These are phyloP conservation scores for Elongisporangium senticosum DNA, from an alignment of 352 stramenopile species.

Conservation along the genomic window DNA sequence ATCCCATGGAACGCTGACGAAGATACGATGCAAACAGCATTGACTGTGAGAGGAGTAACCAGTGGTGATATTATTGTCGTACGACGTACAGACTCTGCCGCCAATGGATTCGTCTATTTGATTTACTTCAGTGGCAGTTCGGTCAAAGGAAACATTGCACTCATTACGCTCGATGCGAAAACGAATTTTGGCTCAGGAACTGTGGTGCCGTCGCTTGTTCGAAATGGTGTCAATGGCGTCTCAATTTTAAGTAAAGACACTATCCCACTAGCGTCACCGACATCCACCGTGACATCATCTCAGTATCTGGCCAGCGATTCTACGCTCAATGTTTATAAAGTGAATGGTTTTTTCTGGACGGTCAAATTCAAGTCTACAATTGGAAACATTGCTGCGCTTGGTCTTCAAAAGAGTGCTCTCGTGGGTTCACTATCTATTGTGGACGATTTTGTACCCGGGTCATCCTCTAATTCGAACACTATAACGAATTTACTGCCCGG, in stretches of 20 bases:
- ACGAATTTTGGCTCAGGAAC: conserved; percentile 25
- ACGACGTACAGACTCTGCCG: conserved; percentile 25
- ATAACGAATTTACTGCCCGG: conserved; percentile 51
- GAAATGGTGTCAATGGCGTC: conserved; percentile 24
- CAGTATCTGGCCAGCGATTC: conserved; percentile 30
- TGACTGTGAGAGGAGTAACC: conserved; percentile 12
- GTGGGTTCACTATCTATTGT: conserved; percentile 14
- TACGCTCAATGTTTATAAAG: conserved; percentile 56
- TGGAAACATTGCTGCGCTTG: conserved; percentile 50
- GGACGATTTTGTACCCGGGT: conserved; percentile 35
- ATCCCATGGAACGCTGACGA: conserved; percentile 67
- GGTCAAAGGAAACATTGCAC: conserved; percentile 29
- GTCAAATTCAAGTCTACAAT: conserved; percentile 79
- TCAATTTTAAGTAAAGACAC: conserved; percentile 24
- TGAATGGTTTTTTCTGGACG: conserved; percentile 75
- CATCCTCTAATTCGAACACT: conserved; percentile 39
- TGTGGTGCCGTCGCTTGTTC: conserved; percentile 24
- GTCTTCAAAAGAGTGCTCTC: conserved; percentile 15
- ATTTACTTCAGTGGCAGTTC: conserved; percentile 64
- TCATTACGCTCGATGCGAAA: conserved; percentile 13
- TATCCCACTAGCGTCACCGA: conserved; percentile 43
- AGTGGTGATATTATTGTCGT: conserved; percentile 48
- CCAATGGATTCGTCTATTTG: conserved; percentile 62
- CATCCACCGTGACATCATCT: conserved; percentile 16
- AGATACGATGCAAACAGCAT: conserved; percentile 25